Conservation (phyloP, 2,329 filamentous ascomycete species). For the Cordyceps farinosa region DNA sequence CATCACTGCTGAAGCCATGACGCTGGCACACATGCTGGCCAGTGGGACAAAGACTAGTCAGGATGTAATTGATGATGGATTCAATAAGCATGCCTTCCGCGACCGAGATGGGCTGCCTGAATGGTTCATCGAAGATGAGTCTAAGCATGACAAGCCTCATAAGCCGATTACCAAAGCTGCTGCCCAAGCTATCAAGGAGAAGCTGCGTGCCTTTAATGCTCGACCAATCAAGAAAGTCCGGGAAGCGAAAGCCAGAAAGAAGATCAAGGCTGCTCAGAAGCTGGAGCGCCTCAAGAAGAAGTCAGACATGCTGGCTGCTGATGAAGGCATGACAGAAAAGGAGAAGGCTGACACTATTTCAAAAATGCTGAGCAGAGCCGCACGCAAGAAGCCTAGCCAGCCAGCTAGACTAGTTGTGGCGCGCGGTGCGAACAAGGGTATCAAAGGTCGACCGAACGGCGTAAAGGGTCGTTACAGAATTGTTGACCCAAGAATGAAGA, state of each 20-base stretch:
- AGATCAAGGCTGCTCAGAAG: conserved; percentile 85
- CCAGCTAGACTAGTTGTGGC: conserved; percentile 88
- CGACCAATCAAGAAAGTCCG: conserved; percentile 98
- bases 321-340: conserved; percentile 90
- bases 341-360: conserved; percentile 87
- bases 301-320: conserved; percentile 81
- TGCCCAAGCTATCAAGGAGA: conserved; percentile 89
- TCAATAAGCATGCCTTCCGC: conserved; percentile 89
- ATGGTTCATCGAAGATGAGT: conserved; percentile 96
- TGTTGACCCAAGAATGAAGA: conserved; percentile 93
- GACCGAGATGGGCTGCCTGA: conserved; percentile 90
- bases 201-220: conserved; percentile 86
- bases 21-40: conserved; percentile 85
- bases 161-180: conserved; percentile 91
- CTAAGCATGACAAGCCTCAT: conserved; percentile 74
- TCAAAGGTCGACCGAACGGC: conserved; percentile 81
- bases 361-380: conserved; percentile 75
- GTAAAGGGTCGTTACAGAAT: conserved; percentile 98
- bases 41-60: conserved; percentile 75
- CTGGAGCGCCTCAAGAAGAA: conserved; percentile 97
- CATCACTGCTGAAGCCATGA: conserved; percentile 99
- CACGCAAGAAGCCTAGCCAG: conserved; percentile 80
- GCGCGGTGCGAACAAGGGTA: conserved; percentile 75
- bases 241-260: conserved; percentile 95
- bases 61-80: conserved; percentile 84